Conservation (phyloP, 257 asterid genomes). For the Buddleja alternifolia region DNA sequence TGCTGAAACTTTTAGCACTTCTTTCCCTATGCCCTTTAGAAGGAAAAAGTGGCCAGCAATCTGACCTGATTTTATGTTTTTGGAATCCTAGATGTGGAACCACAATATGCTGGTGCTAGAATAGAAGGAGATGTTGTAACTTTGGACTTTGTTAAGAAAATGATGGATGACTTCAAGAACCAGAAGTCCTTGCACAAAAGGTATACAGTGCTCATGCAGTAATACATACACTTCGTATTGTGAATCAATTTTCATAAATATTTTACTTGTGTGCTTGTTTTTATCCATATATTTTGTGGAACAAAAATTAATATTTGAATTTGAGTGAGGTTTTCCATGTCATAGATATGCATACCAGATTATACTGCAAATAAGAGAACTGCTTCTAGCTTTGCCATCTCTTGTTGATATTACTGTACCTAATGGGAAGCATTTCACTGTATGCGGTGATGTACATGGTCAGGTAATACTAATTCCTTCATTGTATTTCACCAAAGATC, state of each 20-base stretch:
- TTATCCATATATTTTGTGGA: conserved; percentile 8
- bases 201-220: conserved; percentile 42
- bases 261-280: neutral
- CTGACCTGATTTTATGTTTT: conserved; percentile 29
- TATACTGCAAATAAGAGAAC: conserved; percentile 76
- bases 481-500: neutral
- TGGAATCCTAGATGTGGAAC: conserved; percentile 76
- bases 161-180: conserved; percentile 95
- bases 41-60: neutral
- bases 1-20: neutral
- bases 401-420: conserved; percentile 90
- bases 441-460: conserved; percentile 99
- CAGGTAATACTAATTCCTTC: conserved; percentile 68
- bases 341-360: conserved; percentile 91
- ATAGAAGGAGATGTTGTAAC: conserved; percentile 90
- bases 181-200: conserved; percentile 84
- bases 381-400: conserved; percentile 85
- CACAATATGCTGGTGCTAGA: conserved; percentile 91
- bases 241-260: too few relatives aligned
- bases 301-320: conserved; percentile 12
- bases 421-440: conserved; percentile 88
- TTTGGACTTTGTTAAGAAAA: conserved; percentile 85
- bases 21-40: conserved; percentile 8
- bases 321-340: conserved; percentile 15
- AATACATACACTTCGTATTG: neutral